Evolutionary conservation across 83 land plant genomes (phyloP), one percentile per base, ranked within the genome.

Genomic region (Diphasiastrum complanatum): DNA sequence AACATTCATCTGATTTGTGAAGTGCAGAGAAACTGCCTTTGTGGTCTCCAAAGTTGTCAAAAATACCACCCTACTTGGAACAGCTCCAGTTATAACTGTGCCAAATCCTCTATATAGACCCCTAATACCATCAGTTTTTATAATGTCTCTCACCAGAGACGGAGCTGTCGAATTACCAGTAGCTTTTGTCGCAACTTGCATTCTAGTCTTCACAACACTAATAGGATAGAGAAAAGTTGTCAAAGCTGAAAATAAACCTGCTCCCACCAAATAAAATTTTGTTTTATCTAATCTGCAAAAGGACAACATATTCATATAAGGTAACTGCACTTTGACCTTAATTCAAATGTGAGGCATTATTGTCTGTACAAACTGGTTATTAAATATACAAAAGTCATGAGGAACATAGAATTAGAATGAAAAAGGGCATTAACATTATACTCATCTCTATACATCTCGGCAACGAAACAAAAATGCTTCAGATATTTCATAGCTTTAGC

Each of bases 251-350:
- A 75, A 75, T 5, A 75, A 36, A 33, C 75, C 78, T 51, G 76
- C 76, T 33, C 78, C 78, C 26, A 61, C 62, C 26, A 65, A 24
- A 49, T 72, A 62, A 19, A 75, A 75, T 51, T 75, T 75, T 14
- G 72, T 67, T 65, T 75, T 75, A 64, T 75, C 78, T 2, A 75
- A 47, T 24, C 78, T 75, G 65, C 75, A 60, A n/a, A n/a, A n/a
- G n/a, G n/a, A n/a, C n/a, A n/a, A n/a, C n/a, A n/a, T n/a, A n/a
- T n/a, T n/a, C n/a, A n/a, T n/a, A n/a, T n/a, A n/a, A n/a, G n/a
- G n/a, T n/a, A n/a, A n/a, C n/a, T n/a, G n/a, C n/a, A n/a, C n/a
- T n/a, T n/a, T n/a, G n/a, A n/a, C n/a, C n/a, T n/a, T n/a, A n/a
- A n/a, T n/a, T n/a, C n/a, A n/a, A n/a, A n/a, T n/a, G n/a, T n/a